Base-by-base conservation (phyloP, 2,329 filamentous ascomycete genomes). In the Neurospora crassa region DNA sequence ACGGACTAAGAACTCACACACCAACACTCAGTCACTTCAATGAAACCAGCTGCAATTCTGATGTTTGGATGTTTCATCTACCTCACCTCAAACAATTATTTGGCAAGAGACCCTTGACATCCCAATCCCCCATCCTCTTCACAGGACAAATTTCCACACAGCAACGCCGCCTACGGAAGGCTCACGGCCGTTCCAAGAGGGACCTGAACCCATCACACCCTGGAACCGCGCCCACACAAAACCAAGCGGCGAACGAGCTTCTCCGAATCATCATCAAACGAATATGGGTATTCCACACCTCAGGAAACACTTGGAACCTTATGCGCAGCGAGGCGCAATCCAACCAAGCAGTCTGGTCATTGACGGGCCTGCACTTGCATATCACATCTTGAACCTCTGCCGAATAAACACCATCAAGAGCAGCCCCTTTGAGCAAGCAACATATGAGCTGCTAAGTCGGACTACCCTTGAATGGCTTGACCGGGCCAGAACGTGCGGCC, bases 361-460 rank as follows among this genome's bases (percentile, higher is more conserved):
- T 71, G 94, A 97, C 78, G 94, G 93, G 0, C 93, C 94, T 5
- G 90, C 89, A 2, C 82, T 97, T 37, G 92, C 93, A 1, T 91
- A 95, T 78, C 87, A 92, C 78, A 83, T 94, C 53, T 89, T 91
- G 72, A 83, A 88, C 69, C 80, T 88, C 20, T 86, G 89, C 71
- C 81, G 79, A 24, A 80, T 79, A 43, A 63, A 67, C 5, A 70
- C 70, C 4, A 70, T 67, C 11, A 75, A 72, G 47, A 85, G 84
- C 76, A 83, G 84, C 18, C 76, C 75, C 68, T 81, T 87, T 47
- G 83, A 87, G 14, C 83, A 87, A 40, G 88, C 90, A 5, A 85
- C 88, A 0, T 93, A 94, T 79, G 76, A 82, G 12, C 83, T 90
- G 59, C 84, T 96, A 63, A 90, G 88, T 16, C 78, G 82, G 7